These are phyloP conservation scores for Erysimum pusillum DNA, from an alignment of 441 rosid genomes.

Conservation along the genomic window DNA sequence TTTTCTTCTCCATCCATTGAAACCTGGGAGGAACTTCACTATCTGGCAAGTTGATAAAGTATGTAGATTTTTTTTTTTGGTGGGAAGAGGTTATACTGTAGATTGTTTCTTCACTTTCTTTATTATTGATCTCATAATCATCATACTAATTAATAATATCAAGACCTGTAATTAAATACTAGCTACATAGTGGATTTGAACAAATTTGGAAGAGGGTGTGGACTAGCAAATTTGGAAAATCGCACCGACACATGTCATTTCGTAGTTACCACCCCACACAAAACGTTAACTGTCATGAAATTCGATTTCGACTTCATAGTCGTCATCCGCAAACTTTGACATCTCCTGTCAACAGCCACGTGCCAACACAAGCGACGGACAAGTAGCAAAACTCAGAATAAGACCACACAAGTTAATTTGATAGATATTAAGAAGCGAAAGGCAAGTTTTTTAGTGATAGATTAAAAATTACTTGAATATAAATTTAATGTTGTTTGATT, in stretches of 20 bases:
- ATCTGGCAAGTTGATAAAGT: neutral
- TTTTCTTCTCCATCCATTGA: neutral
- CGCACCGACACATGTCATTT: neutral
- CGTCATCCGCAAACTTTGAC: slow-evolving; percentile 15
- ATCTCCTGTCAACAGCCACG: slow-evolving; percentile 14
- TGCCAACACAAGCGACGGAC: slow-evolving; percentile 14
- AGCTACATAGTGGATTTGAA: neutral
- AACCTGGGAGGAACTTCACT: neutral
- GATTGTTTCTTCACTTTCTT: neutral
- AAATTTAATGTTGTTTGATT: neutral
- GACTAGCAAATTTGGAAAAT: slow-evolving; percentile 1
- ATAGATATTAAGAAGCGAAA: neutral
- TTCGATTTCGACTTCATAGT: neutral
- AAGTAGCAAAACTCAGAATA: slow-evolving; percentile 16
- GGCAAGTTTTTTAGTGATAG: neutral
- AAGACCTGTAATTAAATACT: neutral
- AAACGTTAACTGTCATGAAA: neutral
- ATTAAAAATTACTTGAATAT: neutral
- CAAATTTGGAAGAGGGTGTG: no score
- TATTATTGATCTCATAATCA: slow-evolving; percentile 2
- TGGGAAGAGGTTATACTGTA: no score
- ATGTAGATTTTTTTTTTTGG: no score
- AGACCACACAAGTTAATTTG: neutral
- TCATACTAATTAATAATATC: neutral
- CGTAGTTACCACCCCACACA: neutral